Conservation (phyloP, 768 basidiomycete genomes). For the Leccinum variicolor region DNA sequence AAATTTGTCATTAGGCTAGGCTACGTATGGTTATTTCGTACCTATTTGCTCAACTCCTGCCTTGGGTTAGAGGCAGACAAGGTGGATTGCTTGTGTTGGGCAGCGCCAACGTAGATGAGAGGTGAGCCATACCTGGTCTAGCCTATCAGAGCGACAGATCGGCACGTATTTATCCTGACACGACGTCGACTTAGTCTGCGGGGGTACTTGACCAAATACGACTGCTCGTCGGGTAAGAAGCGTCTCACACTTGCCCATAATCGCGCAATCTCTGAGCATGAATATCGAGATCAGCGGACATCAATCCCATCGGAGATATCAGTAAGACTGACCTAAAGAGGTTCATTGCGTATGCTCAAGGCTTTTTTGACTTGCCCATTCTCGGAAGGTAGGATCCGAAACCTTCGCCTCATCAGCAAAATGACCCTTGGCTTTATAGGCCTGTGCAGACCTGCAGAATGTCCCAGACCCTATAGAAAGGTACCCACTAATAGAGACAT, state of each 20-base stretch:
- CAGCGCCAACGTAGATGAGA: constrained; percentile 98
- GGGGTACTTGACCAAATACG: constrained; percentile 97
- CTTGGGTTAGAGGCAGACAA: constrained; percentile 79
- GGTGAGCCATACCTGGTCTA: constrained; percentile 40
- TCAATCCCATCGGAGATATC: constrained; percentile 98
- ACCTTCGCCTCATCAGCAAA: not conserved
- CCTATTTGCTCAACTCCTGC: constrained; percentile 91
- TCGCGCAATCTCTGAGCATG: not conserved
- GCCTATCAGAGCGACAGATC: not conserved
- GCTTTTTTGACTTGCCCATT: constrained; percentile 80
- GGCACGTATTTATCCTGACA: not conserved
- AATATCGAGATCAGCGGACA: constrained; percentile 59
- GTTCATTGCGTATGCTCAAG: constrained; percentile 84
- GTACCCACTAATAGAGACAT: too few species aligned
- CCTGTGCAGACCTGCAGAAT: too few species aligned
- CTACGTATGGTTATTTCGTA: constrained; percentile 94
- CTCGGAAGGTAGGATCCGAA: constrained; percentile 55
- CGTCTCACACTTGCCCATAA: not conserved
- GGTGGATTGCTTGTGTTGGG: constrained; percentile 95
- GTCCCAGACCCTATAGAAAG: too few species aligned
- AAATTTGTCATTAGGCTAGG: constrained; percentile 57
- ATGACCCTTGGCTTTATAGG: too few species aligned
- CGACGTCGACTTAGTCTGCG: constrained; percentile 56
- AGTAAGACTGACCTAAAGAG: constrained; percentile 97
- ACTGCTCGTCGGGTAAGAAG: constrained; percentile 78